Conservation (phyloP, 2,329 filamentous ascomycete species). For the Beauveria medogensis region DNA sequence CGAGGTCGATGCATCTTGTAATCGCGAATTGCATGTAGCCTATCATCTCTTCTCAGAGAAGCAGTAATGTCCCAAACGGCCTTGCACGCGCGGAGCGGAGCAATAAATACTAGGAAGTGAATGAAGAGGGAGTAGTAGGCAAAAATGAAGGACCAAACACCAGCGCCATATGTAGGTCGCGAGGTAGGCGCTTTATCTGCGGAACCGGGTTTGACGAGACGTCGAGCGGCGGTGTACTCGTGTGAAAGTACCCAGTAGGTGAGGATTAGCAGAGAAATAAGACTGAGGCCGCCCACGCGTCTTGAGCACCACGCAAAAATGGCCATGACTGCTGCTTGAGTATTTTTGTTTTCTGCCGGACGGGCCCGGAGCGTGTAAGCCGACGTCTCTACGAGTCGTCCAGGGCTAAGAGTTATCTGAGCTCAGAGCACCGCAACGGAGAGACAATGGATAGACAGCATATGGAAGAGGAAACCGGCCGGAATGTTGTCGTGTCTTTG, state of each 20-base stretch:
- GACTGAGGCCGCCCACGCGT: constrained; percentile 47
- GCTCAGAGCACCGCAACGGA: background rate
- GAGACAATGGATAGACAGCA: background rate
- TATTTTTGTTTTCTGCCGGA: background rate
- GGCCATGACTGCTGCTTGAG: constrained; percentile 32
- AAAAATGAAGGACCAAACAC: constrained; percentile 46
- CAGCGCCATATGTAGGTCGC: constrained; percentile 30
- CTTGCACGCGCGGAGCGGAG: constrained; percentile 55
- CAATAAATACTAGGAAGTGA: constrained; percentile 55
- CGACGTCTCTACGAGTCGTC: background rate
- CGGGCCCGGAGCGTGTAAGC: background rate
- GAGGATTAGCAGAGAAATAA: constrained; percentile 39
- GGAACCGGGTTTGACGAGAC: constrained; percentile 18
- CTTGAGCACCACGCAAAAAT: constrained; percentile 46
- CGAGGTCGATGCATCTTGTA: constrained; percentile 43
- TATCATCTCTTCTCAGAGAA: constrained; percentile 37
- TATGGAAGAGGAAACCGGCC: no score
- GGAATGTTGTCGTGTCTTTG: no score
- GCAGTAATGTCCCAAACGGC: constrained; percentile 50
- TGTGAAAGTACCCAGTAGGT: constrained; percentile 48
- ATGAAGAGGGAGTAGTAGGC: constrained; percentile 58
- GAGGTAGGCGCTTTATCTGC: constrained; percentile 18
- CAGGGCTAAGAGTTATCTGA: no score
- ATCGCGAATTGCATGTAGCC: constrained; percentile 37
- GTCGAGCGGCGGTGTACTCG: constrained; percentile 36